Conservation (phyloP, 2,329 filamentous ascomycete species). For the Epichloe sp. region DNA sequence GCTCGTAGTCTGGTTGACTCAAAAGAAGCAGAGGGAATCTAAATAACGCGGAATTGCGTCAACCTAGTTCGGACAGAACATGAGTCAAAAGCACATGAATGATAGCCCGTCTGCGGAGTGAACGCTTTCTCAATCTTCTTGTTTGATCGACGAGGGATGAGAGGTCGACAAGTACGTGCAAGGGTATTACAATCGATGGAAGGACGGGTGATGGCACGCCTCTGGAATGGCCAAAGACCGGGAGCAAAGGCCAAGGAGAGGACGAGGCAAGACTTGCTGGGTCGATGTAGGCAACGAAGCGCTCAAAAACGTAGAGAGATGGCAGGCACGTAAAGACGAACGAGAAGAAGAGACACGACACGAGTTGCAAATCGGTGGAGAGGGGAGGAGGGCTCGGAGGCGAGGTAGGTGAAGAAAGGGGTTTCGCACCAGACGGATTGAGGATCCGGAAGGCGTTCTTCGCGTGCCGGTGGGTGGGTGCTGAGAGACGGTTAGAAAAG, state of each 20-base stretch:
- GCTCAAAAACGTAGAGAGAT: constrained; percentile 10
- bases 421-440: constrained; percentile 11
- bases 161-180: background rate
- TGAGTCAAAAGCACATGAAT: constrained; percentile 9
- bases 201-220: constrained; percentile 12
- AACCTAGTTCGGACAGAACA: constrained; percentile 19
- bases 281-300: constrained; percentile 12
- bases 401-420: constrained; percentile 20
- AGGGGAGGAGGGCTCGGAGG: constrained; percentile 9
- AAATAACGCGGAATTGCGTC: constrained; percentile 15
- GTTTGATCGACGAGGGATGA: background rate
- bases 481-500: constrained; percentile 13
- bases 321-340: constrained; percentile 9
- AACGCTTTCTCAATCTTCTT: background rate
- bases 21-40: constrained; percentile 18
- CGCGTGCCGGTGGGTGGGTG: constrained; percentile 11
- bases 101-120: background rate
- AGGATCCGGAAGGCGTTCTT: constrained; percentile 7
- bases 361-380: constrained; percentile 1
- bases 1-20: constrained; percentile 8
- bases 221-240: constrained; percentile 10
- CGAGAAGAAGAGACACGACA: constrained; percentile 9
- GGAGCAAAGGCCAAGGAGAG: constrained; percentile 9
- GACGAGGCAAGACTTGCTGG: constrained; percentile 11
- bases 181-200: constrained; percentile 17